These are phyloP conservation scores for Strobilomyces dryophilus DNA, from an alignment of 768 basidiomycete species.

Conservation along the genomic window DNA sequence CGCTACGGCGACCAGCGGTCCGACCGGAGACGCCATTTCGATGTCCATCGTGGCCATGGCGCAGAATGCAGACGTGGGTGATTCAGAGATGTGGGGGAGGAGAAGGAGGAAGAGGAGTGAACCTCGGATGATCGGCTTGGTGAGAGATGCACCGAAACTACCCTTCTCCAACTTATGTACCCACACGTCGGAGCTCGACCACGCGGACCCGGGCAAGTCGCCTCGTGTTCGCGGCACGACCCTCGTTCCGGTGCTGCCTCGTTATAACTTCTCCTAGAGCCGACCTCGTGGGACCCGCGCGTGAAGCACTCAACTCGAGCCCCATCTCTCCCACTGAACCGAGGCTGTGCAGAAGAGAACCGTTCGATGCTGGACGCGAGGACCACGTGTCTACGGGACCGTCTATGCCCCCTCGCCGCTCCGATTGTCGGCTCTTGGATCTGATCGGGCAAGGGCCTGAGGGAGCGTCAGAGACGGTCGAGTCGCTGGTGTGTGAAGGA, in stretches of 20 bases:
- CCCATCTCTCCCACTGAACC: background rate
- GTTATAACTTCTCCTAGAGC: conserved; percentile 8
- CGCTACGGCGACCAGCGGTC: conserved; percentile 24
- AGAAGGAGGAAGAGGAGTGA: background rate
- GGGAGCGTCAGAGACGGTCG: background rate
- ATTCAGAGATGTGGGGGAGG: background rate
- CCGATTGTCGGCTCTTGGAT: background rate
- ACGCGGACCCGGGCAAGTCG: conserved; percentile 24
- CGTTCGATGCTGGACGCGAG: background rate
- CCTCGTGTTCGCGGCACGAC: conserved; percentile 28
- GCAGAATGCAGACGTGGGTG: background rate
- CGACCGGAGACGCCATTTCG: conserved; percentile 31
- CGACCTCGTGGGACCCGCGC: background rate
- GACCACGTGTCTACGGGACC: background rate
- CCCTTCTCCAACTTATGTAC: conserved; percentile 25
- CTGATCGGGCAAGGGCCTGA: no score
- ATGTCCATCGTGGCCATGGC: conserved; percentile 27
- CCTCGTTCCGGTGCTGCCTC: conserved; percentile 7
- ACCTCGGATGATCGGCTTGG: conserved; percentile 14
- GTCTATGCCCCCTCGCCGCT: background rate
- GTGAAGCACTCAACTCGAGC: no score
- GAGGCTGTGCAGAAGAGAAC: conserved; percentile 1
- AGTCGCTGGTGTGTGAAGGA: background rate
- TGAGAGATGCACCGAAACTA: background rate
- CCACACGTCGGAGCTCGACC: conserved; percentile 10